phyloP scores from a whole-genome alignment of 2,329 filamentous ascomycete species.

The Fusarium sp. region DNA sequence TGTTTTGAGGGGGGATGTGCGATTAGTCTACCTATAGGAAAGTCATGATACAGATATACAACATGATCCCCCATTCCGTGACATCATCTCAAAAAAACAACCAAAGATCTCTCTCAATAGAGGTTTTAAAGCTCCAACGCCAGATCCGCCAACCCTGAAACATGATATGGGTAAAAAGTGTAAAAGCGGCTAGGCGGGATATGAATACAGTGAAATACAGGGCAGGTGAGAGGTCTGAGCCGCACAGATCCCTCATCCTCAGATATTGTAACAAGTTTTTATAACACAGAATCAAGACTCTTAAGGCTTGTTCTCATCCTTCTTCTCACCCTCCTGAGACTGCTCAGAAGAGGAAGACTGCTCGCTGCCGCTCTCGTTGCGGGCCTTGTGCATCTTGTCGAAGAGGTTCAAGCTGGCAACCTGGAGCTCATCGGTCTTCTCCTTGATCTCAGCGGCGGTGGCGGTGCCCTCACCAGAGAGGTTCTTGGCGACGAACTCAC shows the following conservation, averaged over 20 bases:
- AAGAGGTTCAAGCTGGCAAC: conserved; percentile 95
- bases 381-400: conserved; percentile 99
- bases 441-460: conserved; percentile 93
- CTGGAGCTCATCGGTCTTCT: conserved; percentile 98
- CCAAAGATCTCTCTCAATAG: conserved; percentile 52
- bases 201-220: conserved; percentile 64
- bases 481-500: conserved; percentile 92
- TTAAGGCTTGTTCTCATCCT: conserved; percentile 77
- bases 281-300: conserved; percentile 40
- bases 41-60: conserved; percentile 56
- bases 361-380: conserved; percentile 69
- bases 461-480: conserved; percentile 89
- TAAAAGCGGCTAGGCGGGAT: conserved; percentile 52
- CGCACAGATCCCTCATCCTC: conserved; percentile 47
- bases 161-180: conserved; percentile 58
- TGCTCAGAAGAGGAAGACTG: conserved; percentile 60
- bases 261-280: conserved; percentile 46
- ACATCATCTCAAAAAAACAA: conserved; percentile 59
- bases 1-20: conserved; percentile 65
- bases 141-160: conserved; percentile 58
- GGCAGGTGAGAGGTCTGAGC: conserved; percentile 48
- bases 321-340: conserved; percentile 77
- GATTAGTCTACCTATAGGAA: conserved; percentile 61
- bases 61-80: conserved; percentile 54
- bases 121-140: conserved; percentile 64